Evolutionary conservation across 192 early-diverging fungal species (phyloP).

Genomic region (Jimgerdemannia flammicorona): DNA sequence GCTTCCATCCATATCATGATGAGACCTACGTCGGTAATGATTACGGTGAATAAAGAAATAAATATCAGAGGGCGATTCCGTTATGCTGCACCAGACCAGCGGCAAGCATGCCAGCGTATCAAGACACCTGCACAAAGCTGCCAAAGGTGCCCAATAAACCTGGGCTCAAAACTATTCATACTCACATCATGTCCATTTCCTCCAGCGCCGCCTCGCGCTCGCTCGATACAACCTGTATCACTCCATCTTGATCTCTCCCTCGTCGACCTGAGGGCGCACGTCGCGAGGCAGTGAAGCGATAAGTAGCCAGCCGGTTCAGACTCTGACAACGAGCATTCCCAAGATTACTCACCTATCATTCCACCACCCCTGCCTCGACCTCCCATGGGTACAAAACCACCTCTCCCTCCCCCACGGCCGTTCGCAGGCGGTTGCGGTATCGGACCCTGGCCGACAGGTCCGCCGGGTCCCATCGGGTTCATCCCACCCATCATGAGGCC

Average conservation of each 20-base stretch:
- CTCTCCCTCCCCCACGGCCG: neutral
- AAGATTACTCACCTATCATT: neutral
- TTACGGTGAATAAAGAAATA: too few relatives aligned
- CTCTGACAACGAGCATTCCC: neutral
- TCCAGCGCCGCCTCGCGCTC: slow-evolving; percentile 24
- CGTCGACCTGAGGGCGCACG: slow-evolving; percentile 9
- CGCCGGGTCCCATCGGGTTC: neutral
- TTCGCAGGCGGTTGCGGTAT: neutral
- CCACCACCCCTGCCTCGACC: neutral
- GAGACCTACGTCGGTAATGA: neutral
- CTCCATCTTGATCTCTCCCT: slow-evolving; percentile 23
- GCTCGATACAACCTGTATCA: slow-evolving; percentile 23
- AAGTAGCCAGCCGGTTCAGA: too few relatives aligned
- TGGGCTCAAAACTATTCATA: neutral
- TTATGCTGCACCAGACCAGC: too few relatives aligned
- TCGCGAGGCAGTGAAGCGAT: neutral
- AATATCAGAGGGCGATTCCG: too few relatives aligned
- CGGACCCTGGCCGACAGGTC: neutral
- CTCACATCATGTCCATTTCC: slow-evolving; percentile 22
- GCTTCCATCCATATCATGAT: neutral
- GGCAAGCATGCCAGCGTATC: too few relatives aligned
- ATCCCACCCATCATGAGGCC: neutral
- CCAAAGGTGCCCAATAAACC: too few relatives aligned
- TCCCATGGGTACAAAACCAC: neutral
- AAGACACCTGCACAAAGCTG: too few relatives aligned